These are phyloP conservation scores for Penicillium paradoxum DNA, from an alignment of 495 filamentous ascomycete genomes.

Conservation along the genomic window DNA sequence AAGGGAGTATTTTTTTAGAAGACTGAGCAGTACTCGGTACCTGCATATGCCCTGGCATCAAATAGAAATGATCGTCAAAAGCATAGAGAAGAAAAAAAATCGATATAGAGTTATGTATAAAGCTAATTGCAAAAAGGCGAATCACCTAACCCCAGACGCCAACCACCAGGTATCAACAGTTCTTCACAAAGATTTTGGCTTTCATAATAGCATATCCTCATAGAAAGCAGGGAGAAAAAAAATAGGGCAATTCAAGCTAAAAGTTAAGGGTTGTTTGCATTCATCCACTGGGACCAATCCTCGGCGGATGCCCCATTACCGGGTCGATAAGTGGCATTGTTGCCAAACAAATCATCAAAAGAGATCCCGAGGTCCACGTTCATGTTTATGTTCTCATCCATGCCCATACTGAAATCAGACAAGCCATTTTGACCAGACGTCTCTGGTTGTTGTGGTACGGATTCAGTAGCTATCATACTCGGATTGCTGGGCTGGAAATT, in stretches of 20 bases:
- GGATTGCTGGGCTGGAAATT: constrained; percentile 30
- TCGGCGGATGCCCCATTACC: constrained; percentile 25
- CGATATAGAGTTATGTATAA: background rate
- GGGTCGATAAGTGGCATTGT: constrained; percentile 21
- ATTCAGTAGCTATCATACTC: constrained; percentile 16
- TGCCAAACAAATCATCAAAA: constrained; percentile 44
- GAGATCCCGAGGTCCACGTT: constrained; percentile 36
- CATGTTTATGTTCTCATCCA: constrained; percentile 29
- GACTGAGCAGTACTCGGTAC: too few relatives aligned
- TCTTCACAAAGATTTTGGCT: constrained; percentile 13
- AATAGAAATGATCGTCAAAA: too few relatives aligned
- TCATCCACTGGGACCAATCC: constrained; percentile 46
- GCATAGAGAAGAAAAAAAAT: background rate
- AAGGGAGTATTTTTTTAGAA: too few relatives aligned
- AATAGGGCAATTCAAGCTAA: background rate
- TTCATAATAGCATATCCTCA: constrained; percentile 24
- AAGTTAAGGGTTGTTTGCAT: constrained; percentile 12
- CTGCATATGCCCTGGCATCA: too few relatives aligned
- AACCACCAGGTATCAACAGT: constrained; percentile 20
- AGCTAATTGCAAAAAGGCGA: background rate
- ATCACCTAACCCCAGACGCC: constrained; percentile 14
- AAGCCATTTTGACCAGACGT: constrained; percentile 16
- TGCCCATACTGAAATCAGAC: constrained; percentile 26
- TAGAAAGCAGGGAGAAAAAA: constrained; percentile 3
- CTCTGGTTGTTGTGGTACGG: constrained; percentile 18